Evolutionary conservation across 2,329 filamentous ascomycete species (phyloP).

Genomic region (Fusarium mexicanum): DNA sequence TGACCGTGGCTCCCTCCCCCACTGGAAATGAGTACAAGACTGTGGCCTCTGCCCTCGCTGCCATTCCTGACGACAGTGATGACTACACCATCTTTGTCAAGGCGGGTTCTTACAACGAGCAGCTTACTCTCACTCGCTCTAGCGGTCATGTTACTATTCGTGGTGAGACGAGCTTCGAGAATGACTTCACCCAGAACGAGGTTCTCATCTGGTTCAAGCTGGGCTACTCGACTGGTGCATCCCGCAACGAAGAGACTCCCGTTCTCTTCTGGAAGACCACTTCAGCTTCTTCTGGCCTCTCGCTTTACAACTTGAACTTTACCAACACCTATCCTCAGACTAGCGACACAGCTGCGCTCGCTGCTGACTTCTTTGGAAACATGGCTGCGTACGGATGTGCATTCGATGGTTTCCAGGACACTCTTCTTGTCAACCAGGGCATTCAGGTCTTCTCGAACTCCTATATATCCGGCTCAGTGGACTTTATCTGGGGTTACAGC

Average conservation of each 20-base stretch:
- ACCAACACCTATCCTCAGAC: conserved; percentile 57
- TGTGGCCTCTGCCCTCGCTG: conserved; percentile 55
- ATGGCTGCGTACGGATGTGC: conserved; percentile 53
- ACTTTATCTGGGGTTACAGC: conserved; percentile 45
- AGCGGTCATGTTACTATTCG: conserved; percentile 30
- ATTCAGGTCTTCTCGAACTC: conserved; percentile 58
- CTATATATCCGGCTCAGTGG: conserved; percentile 44
- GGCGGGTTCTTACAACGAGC: conserved; percentile 38
- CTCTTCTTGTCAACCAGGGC: conserved; percentile 57
- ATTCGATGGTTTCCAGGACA: conserved; percentile 60
- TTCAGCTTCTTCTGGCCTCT: conserved; percentile 55
- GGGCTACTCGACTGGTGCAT: conserved; percentile 48
- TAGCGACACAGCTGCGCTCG: conserved; percentile 54
- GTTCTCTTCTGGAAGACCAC: conserved; percentile 58
- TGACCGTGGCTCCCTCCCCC: conserved; percentile 48
- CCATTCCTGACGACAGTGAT: conserved; percentile 45
- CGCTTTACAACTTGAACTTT: conserved; percentile 69
- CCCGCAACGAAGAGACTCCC: conserved; percentile 54
- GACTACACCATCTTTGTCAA: conserved; percentile 40
- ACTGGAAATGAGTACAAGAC: conserved; percentile 52
- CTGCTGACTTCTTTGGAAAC: conserved; percentile 48
- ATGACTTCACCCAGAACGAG: conserved; percentile 36
- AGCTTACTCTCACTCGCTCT: conserved; percentile 26
- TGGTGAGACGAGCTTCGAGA: conserved; percentile 35
- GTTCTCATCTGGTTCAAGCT: conserved; percentile 34